Conservation (phyloP, 306 rosid species). For the Macrotyloma uniflorum region DNA sequence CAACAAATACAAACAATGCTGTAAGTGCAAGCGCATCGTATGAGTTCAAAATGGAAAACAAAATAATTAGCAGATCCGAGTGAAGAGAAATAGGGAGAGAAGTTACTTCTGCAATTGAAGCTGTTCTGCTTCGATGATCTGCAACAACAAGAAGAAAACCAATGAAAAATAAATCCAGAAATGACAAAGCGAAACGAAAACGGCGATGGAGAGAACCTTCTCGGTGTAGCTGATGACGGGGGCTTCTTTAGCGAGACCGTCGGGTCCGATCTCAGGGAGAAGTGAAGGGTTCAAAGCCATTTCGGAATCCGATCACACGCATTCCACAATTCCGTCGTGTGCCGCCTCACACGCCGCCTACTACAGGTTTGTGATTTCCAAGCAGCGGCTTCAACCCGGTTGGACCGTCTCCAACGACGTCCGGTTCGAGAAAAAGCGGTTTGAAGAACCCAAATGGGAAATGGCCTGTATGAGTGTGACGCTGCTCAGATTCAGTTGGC, state of each 20-base stretch:
- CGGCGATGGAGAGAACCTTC: conserved; percentile 48
- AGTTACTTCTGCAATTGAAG: conserved; percentile 76
- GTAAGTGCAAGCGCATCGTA: not conserved
- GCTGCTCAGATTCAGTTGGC: not conserved
- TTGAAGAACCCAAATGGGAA: conserved; percentile 29
- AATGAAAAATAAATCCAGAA: not conserved
- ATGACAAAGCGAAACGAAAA: not conserved
- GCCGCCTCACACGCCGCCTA: not conserved
- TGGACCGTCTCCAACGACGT: conserved; percentile 31
- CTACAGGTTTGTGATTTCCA: not conserved
- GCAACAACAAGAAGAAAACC: conserved; percentile 29
- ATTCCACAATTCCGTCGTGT: not conserved
- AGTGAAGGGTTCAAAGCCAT: conserved; percentile 75
- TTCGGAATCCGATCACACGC: conserved; percentile 25
- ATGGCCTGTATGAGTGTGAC: not conserved
- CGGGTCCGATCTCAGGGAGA: conserved; percentile 86
- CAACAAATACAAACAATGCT: conserved; percentile 23
- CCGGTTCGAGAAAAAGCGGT: conserved; percentile 32
- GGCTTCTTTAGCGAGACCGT: conserved; percentile 80
- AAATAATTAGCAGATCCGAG: conserved; percentile 37
- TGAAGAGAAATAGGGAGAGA: conserved; percentile 21
- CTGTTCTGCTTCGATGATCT: conserved; percentile 85
- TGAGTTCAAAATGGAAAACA: not conserved
- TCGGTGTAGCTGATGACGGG: conserved; percentile 85
- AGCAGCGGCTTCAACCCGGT: conserved; percentile 26